Evolutionary conservation across 768 basidiomycete genomes (phyloP).

Genomic region (Daedaleopsis nitida): DNA sequence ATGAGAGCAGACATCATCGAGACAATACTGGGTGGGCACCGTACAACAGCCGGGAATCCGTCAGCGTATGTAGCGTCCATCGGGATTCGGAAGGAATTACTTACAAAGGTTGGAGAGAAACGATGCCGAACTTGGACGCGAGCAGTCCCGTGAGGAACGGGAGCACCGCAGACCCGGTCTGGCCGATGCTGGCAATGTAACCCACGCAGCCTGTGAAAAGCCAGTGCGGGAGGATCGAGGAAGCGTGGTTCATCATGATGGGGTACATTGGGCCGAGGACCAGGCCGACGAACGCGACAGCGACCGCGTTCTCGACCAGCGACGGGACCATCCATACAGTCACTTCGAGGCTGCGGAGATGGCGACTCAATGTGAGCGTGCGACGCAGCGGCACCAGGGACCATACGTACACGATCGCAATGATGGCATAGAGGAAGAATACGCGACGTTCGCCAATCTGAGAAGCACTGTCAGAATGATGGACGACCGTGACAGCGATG

Average conservation of each 20-base stretch:
- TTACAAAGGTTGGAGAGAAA: constrained; percentile 63
- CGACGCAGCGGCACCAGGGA: background rate
- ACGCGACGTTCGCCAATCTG: constrained; percentile 32
- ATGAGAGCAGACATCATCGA: background rate
- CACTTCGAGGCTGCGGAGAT: constrained; percentile 18
- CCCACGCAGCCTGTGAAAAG: constrained; percentile 57
- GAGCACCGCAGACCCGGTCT: constrained; percentile 61
- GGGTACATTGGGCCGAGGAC: constrained; percentile 56
- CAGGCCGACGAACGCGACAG: constrained; percentile 36
- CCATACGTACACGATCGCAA: constrained; percentile 26
- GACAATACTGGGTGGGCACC: background rate
- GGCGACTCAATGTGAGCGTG: background rate
- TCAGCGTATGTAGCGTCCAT: background rate
- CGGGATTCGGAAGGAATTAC: constrained; percentile 27
- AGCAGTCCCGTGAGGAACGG: constrained; percentile 77
- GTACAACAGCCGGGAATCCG: too few species aligned
- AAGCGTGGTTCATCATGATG: constrained; percentile 67
- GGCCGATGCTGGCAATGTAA: constrained; percentile 48
- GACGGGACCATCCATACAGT: constrained; percentile 56
- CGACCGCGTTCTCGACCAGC: constrained; percentile 52
- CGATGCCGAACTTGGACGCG: constrained; percentile 61
- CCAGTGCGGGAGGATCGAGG: constrained; percentile 69
- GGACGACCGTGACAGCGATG: background rate
- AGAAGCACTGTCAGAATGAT: background rate
- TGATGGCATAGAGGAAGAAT: constrained; percentile 30